These are phyloP conservation scores for Amphibolis antarctica DNA, from an alignment of 106 monocot species.

Conservation along the genomic window DNA sequence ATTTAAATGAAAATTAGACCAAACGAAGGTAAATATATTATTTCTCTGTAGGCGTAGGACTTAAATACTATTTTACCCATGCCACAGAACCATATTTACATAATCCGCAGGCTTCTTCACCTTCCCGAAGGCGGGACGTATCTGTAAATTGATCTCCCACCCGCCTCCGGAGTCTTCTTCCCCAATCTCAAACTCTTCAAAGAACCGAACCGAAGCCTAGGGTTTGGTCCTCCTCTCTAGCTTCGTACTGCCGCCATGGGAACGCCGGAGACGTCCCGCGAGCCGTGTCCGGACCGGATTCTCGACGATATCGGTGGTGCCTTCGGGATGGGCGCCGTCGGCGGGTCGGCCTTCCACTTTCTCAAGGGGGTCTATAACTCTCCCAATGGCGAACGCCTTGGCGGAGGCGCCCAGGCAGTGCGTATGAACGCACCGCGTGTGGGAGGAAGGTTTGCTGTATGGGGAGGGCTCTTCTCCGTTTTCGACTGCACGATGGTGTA, in stretches of 20 bases:
- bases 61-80: no score
- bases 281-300: slow-evolving; percentile 26
- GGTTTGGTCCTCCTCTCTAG: no score
- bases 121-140: no score
- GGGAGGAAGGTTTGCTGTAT: slow-evolving; percentile 59
- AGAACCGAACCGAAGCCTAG: no score
- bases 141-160: no score
- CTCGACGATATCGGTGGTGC: slow-evolving; percentile 22
- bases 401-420: slow-evolving; percentile 19
- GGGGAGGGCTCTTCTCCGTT: slow-evolving; percentile 83
- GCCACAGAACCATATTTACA: no score
- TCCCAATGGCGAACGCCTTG: slow-evolving; percentile 22
- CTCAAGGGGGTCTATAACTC: slow-evolving; percentile 30
- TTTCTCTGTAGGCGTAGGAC: no score
- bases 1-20: no score
- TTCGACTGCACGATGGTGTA: slow-evolving; percentile 91
- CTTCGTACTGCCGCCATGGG: slow-evolving; percentile 8
- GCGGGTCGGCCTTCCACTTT: slow-evolving; percentile 31
- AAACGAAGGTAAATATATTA: no score
- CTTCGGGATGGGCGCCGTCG: slow-evolving; percentile 26
- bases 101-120: no score
- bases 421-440: slow-evolving; percentile 21
- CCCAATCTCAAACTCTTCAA: no score
- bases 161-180: no score
- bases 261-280: slow-evolving; percentile 26